Evolutionary conservation across 2,329 filamentous ascomycete genomes (phyloP).

Genomic region (Alternaria novae-zelandiae): DNA sequence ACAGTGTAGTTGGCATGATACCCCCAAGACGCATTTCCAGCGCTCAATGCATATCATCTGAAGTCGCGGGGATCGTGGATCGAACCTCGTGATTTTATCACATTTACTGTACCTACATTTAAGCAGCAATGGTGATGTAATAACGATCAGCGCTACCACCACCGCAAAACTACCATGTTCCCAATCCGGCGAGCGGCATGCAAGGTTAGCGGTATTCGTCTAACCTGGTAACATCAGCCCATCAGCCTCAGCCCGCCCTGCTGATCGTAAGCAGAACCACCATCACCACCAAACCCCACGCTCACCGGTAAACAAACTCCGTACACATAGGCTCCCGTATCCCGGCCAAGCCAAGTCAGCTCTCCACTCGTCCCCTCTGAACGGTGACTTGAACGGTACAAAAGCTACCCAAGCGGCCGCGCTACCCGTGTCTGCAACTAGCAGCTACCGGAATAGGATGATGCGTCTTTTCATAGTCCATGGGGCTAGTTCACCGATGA

Average conservation of each 20-base stretch:
- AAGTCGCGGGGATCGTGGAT: neutral
- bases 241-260: neutral
- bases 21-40: neutral
- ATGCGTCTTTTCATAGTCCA: neutral
- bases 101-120: neutral
- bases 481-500: constrained; percentile 8
- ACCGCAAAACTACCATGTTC: neutral
- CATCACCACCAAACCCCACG: neutral
- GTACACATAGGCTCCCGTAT: neutral
- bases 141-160: neutral
- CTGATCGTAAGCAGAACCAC: neutral
- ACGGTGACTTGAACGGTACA: constrained; percentile 1
- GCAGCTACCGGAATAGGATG: neutral
- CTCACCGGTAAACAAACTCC: neutral
- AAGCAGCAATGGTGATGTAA: neutral
- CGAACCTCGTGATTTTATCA: neutral
- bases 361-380: neutral
- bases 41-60: neutral
- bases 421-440: neutral
- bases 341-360: neutral
- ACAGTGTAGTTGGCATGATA: neutral
- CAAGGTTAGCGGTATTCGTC: neutral
- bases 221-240: neutral
- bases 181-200: neutral
- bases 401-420: neutral